Conservation (phyloP, 2,329 filamentous ascomycete genomes). For the Aspergillus tubingensis region DNA sequence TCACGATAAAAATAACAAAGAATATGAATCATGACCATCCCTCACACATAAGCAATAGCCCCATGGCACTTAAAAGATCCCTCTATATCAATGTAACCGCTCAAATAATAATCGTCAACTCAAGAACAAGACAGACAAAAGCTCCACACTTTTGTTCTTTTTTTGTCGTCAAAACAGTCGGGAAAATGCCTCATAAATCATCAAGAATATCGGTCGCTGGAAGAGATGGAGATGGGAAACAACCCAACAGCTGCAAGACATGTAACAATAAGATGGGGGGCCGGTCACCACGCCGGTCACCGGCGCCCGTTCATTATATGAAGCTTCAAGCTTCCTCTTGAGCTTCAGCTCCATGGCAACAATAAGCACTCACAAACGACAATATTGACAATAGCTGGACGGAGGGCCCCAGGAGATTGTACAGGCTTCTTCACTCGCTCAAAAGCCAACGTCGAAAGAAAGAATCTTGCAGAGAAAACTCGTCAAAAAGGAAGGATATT, state of each 20-base stretch:
- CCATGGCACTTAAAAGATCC: slow-evolving; percentile 1
- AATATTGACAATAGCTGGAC: background rate
- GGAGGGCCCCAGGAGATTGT: background rate
- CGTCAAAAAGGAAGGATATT: slow-evolving; percentile 14
- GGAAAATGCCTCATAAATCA: slow-evolving; percentile 11
- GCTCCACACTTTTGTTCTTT: slow-evolving; percentile 13
- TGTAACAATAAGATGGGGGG: background rate
- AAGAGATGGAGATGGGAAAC: background rate
- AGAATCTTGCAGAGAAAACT: slow-evolving; percentile 12
- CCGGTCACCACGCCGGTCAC: background rate
- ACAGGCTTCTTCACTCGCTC: background rate
- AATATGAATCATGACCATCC: background rate
- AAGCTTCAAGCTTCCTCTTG: background rate
- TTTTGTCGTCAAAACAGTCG: slow-evolving; percentile 9
- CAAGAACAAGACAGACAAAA: background rate
- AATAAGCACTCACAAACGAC: slow-evolving; percentile 1
- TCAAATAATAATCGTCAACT: slow-evolving; percentile 4
- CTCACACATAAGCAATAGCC: background rate
- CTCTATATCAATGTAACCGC: slow-evolving; percentile 7
- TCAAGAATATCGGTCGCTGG: slow-evolving; percentile 6
- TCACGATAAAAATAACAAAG: background rate
- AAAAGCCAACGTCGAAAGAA: slow-evolving; percentile 12
- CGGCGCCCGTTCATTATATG: slow-evolving; percentile 7
- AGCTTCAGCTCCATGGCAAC: slow-evolving; percentile 5
- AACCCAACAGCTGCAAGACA: background rate